Base-by-base conservation (phyloP, 176 grass and related monocot genomes). In the Oryza meyeriana region DNA sequence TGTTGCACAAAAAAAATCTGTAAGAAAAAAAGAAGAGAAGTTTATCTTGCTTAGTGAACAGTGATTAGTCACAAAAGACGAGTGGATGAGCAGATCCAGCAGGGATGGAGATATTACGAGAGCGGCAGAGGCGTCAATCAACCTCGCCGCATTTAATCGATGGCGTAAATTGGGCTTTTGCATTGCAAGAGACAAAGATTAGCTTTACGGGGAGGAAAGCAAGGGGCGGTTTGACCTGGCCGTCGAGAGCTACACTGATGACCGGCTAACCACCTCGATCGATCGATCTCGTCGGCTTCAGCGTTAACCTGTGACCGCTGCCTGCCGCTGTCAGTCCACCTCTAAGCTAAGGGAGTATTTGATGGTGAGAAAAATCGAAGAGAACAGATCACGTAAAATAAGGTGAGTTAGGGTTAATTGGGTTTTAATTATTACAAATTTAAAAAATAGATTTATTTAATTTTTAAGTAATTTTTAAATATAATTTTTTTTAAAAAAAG, bases 171-270 rank as follows among this genome's bases (percentile, higher is more conserved):
- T 9, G 50, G n/a, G 17, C 1, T 2, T 33, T 33, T 36, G n/a
- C n/a, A n/a, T 48, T 52, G 40, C 40, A 85, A 76, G 71, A 30
- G 77, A 76, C 77, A 76, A 85, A 75, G 63, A 25, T 28, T 0
- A 81, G 64, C 82, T 89, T 80, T 89, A 81, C 50, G 63, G 64
- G 27, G 22, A 38, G 63, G 32, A 4, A 33, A 33, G 3, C 32
- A 20, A 39, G 48, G 76, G 48, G 76, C 81, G 61, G 75, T 68
- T 84, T 74, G 81, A 84, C 75, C 42, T 20, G 29, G 20, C 63
- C 24, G 75, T 85, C 55, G 78, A 70, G 32, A 69, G 35, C 0
- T 24, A 3, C 2, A 6, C 22, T 17, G 5, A 2, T 17, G 32
- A 32, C 16, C 4, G 3, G 58, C 47, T 78, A 78, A 66, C 27